Percentiles rank a stretch among this genome's conserved stretches.
Conservation (phyloP, 768 basidiomycete genomes). For the Podaxis mareebaensis region DNA sequence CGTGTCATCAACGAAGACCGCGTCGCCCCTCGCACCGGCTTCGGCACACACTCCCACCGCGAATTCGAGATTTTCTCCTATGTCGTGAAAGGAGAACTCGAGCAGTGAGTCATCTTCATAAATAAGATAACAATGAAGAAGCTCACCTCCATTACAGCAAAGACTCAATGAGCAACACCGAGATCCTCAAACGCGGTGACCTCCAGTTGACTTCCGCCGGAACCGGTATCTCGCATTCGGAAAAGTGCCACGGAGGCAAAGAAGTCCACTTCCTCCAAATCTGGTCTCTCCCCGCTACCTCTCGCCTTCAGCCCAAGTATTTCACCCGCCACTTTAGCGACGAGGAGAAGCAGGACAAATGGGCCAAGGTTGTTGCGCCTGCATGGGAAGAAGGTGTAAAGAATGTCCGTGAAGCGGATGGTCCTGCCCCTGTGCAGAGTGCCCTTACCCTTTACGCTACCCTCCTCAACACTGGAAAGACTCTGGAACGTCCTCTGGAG, state of each 20-base stretch:
- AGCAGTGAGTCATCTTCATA: conserved; percentile 58
- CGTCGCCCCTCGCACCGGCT: conserved; percentile 74
- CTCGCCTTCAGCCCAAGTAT: conserved; percentile 70
- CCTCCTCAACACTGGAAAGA: conserved; percentile 58
- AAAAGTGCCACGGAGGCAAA: conserved; percentile 43
- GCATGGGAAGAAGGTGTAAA: conserved; percentile 55
- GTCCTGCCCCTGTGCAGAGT: conserved; percentile 82
- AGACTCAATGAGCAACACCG: conserved; percentile 91
- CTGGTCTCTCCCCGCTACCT: conserved; percentile 45
- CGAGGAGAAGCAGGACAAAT: conserved; percentile 73
- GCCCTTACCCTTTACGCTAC: conserved; percentile 74
- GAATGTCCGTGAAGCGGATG: conserved; percentile 59
- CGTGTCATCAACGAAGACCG: conserved; percentile 94
- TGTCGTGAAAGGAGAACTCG: conserved; percentile 73
- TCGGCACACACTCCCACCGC: conserved; percentile 81
- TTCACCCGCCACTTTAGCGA: conserved; percentile 88
- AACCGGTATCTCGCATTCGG: conserved; percentile 86
- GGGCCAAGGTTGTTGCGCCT: conserved; percentile 79
- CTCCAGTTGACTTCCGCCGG: conserved; percentile 92
- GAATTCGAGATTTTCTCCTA: conserved; percentile 95
- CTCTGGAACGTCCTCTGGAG: conserved; percentile 52
- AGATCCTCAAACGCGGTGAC: conserved; percentile 86
- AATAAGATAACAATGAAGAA: not conserved
- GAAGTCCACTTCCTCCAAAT: conserved; percentile 56
- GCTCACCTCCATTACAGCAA: conserved; percentile 46